Conservation (phyloP, 106 monocot species). For the Platanthera zijinensis region DNA sequence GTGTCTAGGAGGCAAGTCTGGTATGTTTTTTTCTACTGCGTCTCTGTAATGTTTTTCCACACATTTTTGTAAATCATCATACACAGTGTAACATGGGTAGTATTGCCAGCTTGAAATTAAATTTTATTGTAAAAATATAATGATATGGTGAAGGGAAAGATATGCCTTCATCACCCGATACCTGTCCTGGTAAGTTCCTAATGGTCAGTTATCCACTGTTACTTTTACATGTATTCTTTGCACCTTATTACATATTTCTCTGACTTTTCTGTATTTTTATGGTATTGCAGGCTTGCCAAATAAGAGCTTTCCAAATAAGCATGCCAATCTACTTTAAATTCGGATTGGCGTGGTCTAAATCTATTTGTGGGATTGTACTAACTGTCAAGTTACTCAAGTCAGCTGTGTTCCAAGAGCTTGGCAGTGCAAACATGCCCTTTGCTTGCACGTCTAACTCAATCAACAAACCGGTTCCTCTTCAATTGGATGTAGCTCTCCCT, state of each 20-base stretch:
- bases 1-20: too few relatives aligned
- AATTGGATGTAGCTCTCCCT: conserved; percentile 60
- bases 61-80: too few relatives aligned
- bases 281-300: conserved; percentile 24
- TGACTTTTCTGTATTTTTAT: not conserved
- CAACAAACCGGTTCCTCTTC: conserved; percentile 48
- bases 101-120: too few relatives aligned
- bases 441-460: conserved; percentile 50
- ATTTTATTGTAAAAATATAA: too few relatives aligned
- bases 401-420: conserved; percentile 8
- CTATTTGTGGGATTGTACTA: conserved; percentile 6
- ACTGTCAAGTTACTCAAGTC: conserved; percentile 11
- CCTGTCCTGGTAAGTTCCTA: not conserved
- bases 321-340: conserved; percentile 20
- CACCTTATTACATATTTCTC: not conserved
- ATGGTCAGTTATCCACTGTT: not conserved
- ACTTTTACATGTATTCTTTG: not conserved
- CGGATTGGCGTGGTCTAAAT: conserved; percentile 14
- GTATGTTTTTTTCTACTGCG: too few relatives aligned
- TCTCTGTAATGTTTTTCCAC: too few relatives aligned
- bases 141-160: too few relatives aligned
- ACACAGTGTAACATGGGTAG: too few relatives aligned
- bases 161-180: not conserved
- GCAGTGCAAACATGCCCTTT: conserved; percentile 33
- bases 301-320: conserved; percentile 12